Conservation (phyloP, 345 rosid species). For the Gossypium rotundifolium region DNA sequence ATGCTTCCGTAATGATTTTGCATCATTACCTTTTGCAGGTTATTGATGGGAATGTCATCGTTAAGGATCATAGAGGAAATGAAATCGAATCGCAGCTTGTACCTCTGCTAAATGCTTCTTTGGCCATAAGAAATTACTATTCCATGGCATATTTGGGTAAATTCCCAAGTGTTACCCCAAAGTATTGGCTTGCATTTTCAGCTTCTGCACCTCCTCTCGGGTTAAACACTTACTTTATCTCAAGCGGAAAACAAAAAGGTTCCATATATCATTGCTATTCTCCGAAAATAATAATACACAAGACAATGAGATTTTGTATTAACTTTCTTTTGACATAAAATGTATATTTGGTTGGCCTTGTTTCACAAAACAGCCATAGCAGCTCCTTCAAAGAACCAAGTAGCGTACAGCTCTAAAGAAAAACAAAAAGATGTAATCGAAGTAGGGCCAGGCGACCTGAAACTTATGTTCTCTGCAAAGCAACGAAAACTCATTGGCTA, state of each 20-base stretch:
- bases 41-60: slow-evolving; percentile 32
- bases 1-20: background rate
- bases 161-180: slow-evolving; percentile 31
- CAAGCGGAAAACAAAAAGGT: slow-evolving; percentile 46
- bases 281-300: background rate
- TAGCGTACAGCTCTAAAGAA: slow-evolving; percentile 21
- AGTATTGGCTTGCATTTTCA: slow-evolving; percentile 67
- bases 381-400: slow-evolving; percentile 6
- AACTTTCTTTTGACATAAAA: slow-evolving; percentile 1
- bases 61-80: slow-evolving; percentile 47
- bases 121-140: slow-evolving; percentile 35
- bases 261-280: background rate
- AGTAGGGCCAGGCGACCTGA: slow-evolving; percentile 56
- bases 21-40: slow-evolving; percentile 36
- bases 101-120: slow-evolving; percentile 38
- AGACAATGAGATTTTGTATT: background rate
- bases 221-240: slow-evolving; percentile 48
- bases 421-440: slow-evolving; percentile 26
- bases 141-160: slow-evolving; percentile 51
- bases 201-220: slow-evolving; percentile 63
- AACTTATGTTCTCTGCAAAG: slow-evolving; percentile 35
- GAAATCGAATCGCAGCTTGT: slow-evolving; percentile 55
- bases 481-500: slow-evolving; percentile 40
- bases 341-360: background rate
- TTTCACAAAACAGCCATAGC: slow-evolving; percentile 5